Evolutionary conservation across 202 grass and related monocot genomes (phyloP).

Genomic region (Zoysia matrella): DNA sequence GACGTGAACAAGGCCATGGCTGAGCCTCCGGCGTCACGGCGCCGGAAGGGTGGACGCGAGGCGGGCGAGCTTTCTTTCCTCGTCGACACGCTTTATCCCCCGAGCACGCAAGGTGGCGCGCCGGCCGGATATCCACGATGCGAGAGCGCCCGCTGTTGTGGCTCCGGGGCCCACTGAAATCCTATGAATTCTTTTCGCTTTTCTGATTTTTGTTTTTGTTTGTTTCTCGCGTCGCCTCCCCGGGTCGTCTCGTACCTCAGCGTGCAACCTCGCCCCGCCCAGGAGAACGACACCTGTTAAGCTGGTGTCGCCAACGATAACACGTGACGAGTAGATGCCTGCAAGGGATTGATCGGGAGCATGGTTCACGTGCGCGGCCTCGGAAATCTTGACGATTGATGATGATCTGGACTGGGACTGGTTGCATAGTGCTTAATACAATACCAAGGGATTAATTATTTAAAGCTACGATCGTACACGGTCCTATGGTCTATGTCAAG

Average conservation of each 20-base stretch:
- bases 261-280: background rate
- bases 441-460: too few relatives aligned
- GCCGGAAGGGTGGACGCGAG: background rate
- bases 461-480: too few relatives aligned
- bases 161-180: background rate
- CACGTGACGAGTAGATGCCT: background rate
- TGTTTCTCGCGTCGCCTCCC: background rate
- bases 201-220: background rate
- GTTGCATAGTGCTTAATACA: too few relatives aligned
- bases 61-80: background rate
- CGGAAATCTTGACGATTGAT: background rate
- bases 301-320: background rate
- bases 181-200: background rate
- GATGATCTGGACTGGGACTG: too few relatives aligned
- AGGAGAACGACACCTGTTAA: background rate
- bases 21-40: background rate
- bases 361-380: background rate
- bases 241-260: too few relatives aligned
- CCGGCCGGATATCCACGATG: background rate
- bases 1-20: background rate
- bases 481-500: too few relatives aligned
- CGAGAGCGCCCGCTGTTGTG: background rate
- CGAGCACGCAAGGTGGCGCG: conserved; percentile 29
- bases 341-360: background rate
- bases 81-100: background rate